Evolutionary conservation across 179 eudicot species (phyloP).

Genomic region (Drosera spatulata): DNA sequence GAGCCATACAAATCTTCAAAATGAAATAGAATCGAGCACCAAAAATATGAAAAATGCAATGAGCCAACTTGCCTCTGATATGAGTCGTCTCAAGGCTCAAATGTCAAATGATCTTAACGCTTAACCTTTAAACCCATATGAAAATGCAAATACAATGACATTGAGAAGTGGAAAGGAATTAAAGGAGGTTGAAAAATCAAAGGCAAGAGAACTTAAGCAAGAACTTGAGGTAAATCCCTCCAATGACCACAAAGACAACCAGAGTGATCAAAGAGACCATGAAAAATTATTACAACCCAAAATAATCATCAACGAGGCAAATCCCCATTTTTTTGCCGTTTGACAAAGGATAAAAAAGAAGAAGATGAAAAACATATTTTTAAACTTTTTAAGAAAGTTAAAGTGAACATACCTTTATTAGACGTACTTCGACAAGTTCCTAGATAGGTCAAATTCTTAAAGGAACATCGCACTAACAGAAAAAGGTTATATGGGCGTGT

Average conservation of each 20-base stretch:
- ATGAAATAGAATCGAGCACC: background rate
- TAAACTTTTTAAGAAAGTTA: too few species aligned
- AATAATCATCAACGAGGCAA: background rate
- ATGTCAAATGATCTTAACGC: background rate
- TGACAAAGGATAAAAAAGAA: conserved; percentile 1
- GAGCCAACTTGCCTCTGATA: background rate
- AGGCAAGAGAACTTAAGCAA: background rate
- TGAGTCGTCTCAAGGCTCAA: background rate
- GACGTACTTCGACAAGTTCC: conserved; percentile 1
- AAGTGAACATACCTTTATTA: too few species aligned
- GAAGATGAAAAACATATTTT: background rate
- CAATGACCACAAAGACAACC: background rate
- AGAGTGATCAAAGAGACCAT: too few species aligned
- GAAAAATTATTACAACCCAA: too few species aligned
- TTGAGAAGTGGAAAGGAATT: background rate
- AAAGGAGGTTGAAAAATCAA: background rate
- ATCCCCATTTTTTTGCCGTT: background rate
- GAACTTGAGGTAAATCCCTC: background rate
- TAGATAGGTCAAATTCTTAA: conserved; percentile 3
- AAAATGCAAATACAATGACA: background rate
- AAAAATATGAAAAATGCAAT: background rate
- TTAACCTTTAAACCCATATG: background rate
- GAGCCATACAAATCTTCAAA: background rate
- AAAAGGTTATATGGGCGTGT: background rate
- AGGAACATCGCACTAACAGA: conserved; percentile 4